A percentile compares a stretch with the other conserved stretches of the same genome.
Conservation (phyloP, 2,329 filamentous ascomycete genomes). For the Fusarium globosum region DNA sequence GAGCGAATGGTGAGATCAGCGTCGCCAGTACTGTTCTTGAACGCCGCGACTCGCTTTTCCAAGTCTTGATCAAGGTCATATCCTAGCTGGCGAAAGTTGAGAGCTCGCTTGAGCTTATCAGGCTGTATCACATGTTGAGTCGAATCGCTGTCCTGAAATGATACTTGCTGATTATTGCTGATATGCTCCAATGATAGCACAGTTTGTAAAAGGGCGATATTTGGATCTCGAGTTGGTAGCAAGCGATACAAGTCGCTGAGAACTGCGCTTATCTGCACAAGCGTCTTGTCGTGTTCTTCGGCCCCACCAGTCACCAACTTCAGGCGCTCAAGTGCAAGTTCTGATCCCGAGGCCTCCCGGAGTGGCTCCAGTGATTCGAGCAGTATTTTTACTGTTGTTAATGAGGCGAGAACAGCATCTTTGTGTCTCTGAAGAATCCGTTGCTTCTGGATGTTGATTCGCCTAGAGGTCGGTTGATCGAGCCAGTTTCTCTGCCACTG, state of each 20-base stretch:
- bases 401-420: not conserved
- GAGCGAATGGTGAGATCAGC: not conserved
- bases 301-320: not conserved
- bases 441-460: not conserved
- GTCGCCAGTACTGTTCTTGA: not conserved
- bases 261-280: not conserved
- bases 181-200: not conserved
- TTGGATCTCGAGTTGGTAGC: not conserved
- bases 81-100: not conserved
- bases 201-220: not conserved
- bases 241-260: not conserved
- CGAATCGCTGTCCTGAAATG: not conserved
- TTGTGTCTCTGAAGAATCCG: not conserved
- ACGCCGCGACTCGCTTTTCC: not conserved
- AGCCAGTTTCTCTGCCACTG: conserved; percentile 15
- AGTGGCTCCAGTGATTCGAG: not conserved
- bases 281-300: not conserved
- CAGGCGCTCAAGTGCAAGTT: not conserved
- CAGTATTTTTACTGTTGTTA: not conserved
- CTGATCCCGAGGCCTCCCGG: not conserved
- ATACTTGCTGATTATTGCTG: not conserved
- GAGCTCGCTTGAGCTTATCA: not conserved
- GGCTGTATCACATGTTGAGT: not conserved
- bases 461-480: not conserved
- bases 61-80: not conserved